Evolutionary conservation across 371 early-diverging fungal genomes (phyloP).

Genomic region (Rhizomucor pusillus): DNA sequence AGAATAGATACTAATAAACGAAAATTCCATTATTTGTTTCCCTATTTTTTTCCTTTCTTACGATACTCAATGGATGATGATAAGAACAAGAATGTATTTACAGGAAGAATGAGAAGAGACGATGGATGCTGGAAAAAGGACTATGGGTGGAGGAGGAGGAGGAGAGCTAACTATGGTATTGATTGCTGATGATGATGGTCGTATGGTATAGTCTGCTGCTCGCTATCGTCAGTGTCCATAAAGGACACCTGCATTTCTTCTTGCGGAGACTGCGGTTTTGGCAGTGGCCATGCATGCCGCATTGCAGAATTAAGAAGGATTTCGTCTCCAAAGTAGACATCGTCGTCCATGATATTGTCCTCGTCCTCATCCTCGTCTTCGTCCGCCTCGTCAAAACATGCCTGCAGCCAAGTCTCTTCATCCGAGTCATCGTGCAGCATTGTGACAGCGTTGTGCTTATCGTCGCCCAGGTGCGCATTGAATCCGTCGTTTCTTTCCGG

Average conservation of each 20-base stretch:
- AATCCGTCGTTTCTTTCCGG: too few relatives aligned
- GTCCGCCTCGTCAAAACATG: slow-evolving; percentile 20
- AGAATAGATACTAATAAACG: slow-evolving; percentile 12
- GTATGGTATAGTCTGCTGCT: neutral
- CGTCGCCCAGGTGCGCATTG: neutral
- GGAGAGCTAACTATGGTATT: too few relatives aligned
- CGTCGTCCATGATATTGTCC: slow-evolving; percentile 7
- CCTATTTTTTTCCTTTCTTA: slow-evolving; percentile 6
- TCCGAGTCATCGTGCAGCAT: slow-evolving; percentile 3
- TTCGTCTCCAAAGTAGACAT: slow-evolving; percentile 11
- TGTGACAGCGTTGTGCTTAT: slow-evolving; percentile 3
- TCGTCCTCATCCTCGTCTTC: slow-evolving; percentile 12
- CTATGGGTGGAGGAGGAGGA: too few relatives aligned
- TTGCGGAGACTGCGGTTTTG: neutral
- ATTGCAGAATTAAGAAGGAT: neutral
- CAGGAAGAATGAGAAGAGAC: too few relatives aligned
- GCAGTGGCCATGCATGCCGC: slow-evolving; percentile 3
- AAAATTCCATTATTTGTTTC: slow-evolving; percentile 6
- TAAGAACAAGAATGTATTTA: too few relatives aligned
- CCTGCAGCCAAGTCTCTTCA: slow-evolving; percentile 20
- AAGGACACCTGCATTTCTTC: too few relatives aligned
- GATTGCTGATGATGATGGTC: neutral
- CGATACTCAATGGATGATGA: neutral
- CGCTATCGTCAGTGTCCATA: neutral
- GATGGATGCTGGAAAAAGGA: too few relatives aligned